Conservation (phyloP, 805 yeast species). For the Tetrapisispora phaffii region DNA sequence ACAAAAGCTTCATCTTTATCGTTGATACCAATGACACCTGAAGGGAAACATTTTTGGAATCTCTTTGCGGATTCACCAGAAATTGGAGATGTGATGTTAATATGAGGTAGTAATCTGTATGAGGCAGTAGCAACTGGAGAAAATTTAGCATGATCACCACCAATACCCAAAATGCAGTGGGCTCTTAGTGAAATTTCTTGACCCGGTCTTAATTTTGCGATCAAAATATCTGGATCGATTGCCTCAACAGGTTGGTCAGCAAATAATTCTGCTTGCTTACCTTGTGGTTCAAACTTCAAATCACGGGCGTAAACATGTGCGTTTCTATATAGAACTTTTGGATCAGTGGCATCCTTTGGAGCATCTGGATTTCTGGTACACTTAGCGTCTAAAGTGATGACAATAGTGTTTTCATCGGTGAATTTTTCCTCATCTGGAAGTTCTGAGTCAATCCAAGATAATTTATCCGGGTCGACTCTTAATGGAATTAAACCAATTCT, state of each 20-base stretch:
- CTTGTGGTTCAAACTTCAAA: conserved; percentile 84
- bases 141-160: conserved; percentile 93
- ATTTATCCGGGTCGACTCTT: conserved; percentile 79
- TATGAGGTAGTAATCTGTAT: conserved; percentile 83
- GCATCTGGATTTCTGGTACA: conserved; percentile 85
- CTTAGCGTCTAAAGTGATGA: conserved; percentile 65
- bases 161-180: conserved; percentile 85
- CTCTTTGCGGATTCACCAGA: conserved; percentile 64
- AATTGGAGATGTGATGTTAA: conserved; percentile 66
- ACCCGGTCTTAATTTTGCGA: conserved; percentile 92
- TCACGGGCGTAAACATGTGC: conserved; percentile 84
- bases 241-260: conserved; percentile 60
- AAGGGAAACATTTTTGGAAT: conserved; percentile 84
- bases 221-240: conserved; percentile 76
- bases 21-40: conserved; percentile 79
- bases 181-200: conserved; percentile 88
- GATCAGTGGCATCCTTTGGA: conserved; percentile 65
- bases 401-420: conserved; percentile 85
- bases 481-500: conserved; percentile 90
- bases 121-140: conserved; percentile 97
- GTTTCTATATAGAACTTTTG: conserved; percentile 73
- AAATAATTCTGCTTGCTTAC: conserved; percentile 67
- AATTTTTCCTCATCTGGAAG: conserved; percentile 59
- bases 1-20: conserved; percentile 64
- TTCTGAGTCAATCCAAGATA: conserved; percentile 69